Percentiles rank a stretch among this genome's conserved stretches.
Evolutionary conservation across 208 protist genomes (phyloP).

Genomic region (Trypanosoma melophagium): DNA sequence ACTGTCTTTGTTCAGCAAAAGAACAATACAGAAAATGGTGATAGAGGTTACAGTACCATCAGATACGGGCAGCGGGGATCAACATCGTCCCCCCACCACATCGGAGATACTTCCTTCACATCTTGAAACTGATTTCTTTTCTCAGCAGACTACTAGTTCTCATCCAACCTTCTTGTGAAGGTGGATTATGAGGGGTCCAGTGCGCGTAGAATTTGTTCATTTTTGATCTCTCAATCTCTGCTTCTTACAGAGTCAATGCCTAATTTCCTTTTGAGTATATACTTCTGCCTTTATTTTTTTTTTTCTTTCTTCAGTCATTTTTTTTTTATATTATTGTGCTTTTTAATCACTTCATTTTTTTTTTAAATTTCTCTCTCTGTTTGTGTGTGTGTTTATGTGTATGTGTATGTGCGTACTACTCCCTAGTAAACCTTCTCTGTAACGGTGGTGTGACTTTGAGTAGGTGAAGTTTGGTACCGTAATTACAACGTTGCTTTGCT

Average conservation of each 20-base stretch:
- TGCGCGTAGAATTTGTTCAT: too few relatives aligned
- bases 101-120: not conserved
- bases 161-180: not conserved
- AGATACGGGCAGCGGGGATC: not conserved
- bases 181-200: too few relatives aligned
- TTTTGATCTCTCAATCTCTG: too few relatives aligned
- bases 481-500: too few relatives aligned
- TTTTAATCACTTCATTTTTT: not conserved
- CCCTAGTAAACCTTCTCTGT: too few relatives aligned
- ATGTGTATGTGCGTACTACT: too few relatives aligned
- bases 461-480: too few relatives aligned
- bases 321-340: not conserved
- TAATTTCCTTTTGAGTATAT: too few relatives aligned
- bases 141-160: not conserved
- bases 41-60: conserved; percentile 8
- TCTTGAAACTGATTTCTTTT: not conserved
- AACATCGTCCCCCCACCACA: not conserved
- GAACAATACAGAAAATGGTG: conserved; percentile 18
- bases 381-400: not conserved
- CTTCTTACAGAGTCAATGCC: too few relatives aligned
- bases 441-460: too few relatives aligned
- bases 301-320: not conserved
- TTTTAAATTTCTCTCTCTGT: not conserved
- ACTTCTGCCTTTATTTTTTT: not conserved
- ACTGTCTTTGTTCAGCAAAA: conserved; percentile 31